These are phyloP conservation scores for Phytophthora fragariae DNA, from an alignment of 352 stramenopile species.

Conservation along the genomic window DNA sequence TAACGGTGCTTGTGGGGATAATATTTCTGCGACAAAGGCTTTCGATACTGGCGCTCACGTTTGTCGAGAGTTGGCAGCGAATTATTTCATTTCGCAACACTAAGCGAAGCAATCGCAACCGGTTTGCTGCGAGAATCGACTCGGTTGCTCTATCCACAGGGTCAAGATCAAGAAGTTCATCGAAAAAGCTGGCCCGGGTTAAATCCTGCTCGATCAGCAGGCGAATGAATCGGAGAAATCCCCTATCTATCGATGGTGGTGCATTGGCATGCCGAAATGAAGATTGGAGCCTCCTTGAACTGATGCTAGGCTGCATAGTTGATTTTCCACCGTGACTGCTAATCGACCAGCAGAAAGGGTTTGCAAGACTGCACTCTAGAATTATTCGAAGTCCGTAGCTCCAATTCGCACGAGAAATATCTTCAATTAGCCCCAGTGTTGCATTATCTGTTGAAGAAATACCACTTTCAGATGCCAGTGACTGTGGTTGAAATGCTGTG, in stretches of 20 bases:
- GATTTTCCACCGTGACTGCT: neutral
- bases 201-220: constrained; percentile 45
- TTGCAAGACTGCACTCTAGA: constrained; percentile 39
- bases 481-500: no score
- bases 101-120: constrained; percentile 33
- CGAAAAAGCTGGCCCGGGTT: constrained; percentile 42
- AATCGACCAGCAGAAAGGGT: constrained; percentile 45
- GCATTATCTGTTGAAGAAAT: neutral
- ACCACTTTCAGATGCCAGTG: neutral
- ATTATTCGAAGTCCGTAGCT: constrained; percentile 39
- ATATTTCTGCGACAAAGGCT: constrained; percentile 22
- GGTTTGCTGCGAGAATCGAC: constrained; percentile 12
- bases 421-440: constrained; percentile 23
- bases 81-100: constrained; percentile 23
- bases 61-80: constrained; percentile 13
- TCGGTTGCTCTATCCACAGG: neutral
- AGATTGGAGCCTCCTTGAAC: neutral
- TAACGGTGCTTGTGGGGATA: neutral
- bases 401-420: constrained; percentile 28
- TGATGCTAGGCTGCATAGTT: neutral
- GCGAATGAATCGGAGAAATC: constrained; percentile 50
- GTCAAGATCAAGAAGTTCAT: constrained; percentile 30
- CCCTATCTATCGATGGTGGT: constrained; percentile 36
- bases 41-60: constrained; percentile 15
- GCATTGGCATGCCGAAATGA: constrained; percentile 3